phyloP scores from a whole-genome alignment of 1,139 yeast species.

The Suhomyces wounanorum region DNA sequence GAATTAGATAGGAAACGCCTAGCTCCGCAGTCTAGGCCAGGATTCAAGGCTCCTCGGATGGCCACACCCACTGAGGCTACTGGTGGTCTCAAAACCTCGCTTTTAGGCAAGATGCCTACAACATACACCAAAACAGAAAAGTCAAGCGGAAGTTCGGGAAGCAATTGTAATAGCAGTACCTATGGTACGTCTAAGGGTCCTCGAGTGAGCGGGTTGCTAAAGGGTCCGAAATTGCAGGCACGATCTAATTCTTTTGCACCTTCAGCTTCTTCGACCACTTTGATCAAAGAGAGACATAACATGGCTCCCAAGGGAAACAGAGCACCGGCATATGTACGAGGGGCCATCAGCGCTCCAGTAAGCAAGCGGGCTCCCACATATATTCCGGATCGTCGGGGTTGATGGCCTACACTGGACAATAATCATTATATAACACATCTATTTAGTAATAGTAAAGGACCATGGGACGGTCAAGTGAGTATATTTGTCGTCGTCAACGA shows the following conservation, averaged over 20 bases:
- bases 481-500: constrained; percentile 83
- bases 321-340: constrained; percentile 7
- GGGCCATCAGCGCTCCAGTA: not conserved
- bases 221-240: not conserved
- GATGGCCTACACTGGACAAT: not conserved
- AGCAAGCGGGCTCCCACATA: constrained; percentile 6
- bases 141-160: too few species aligned
- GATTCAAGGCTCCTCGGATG: constrained; percentile 12
- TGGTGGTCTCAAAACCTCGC: not conserved
- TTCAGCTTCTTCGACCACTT: not conserved
- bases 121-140: not conserved
- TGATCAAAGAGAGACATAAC: too few species aligned
- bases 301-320: not conserved
- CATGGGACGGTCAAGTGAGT: constrained; percentile 79
- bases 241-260: not conserved
- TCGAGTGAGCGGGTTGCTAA: not conserved
- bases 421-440: constrained; percentile 10
- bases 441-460: constrained; percentile 78
- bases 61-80: not conserved
- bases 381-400: constrained; percentile 6
- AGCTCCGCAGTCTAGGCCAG: not conserved
- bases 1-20: constrained; percentile 10
- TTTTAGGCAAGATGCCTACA: not conserved
- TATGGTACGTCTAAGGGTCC: not conserved
- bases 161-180: too few species aligned